Evolutionary conservation across 768 basidiomycete species (phyloP).

Genomic region (Lyophyllum decastes): DNA sequence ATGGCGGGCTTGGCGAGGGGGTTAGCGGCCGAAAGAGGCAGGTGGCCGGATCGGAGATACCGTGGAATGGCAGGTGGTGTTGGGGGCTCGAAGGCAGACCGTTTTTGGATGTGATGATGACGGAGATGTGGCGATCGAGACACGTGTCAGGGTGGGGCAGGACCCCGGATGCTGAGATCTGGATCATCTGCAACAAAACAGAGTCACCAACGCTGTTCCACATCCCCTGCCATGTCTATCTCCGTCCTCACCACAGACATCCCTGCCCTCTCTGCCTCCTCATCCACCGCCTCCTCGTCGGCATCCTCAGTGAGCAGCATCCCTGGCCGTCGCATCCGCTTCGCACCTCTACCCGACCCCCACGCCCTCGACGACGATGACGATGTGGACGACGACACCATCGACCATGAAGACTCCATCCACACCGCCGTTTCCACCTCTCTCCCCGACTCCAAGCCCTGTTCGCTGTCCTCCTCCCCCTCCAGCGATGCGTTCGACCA

Average conservation of each 20-base stretch:
- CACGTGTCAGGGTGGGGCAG: slow-evolving; percentile 12
- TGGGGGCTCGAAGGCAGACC: too few relatives aligned
- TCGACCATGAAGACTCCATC: slow-evolving; percentile 25
- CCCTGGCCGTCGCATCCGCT: slow-evolving; percentile 55
- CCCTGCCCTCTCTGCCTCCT: slow-evolving; percentile 12
- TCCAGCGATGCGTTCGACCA: slow-evolving; percentile 11
- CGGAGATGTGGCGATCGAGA: slow-evolving; percentile 12
- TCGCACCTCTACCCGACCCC: slow-evolving; percentile 85
- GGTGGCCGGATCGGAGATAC: slow-evolving; percentile 11
- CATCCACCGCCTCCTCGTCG: slow-evolving; percentile 18
- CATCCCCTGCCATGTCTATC: slow-evolving; percentile 6
- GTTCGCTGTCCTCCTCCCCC: slow-evolving; percentile 1
- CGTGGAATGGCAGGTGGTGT: not conserved
- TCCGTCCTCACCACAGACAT: not conserved
- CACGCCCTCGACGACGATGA: slow-evolving; percentile 46
- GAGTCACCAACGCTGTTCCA: not conserved
- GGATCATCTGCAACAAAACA: slow-evolving; percentile 10
- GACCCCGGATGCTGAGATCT: slow-evolving; percentile 20
- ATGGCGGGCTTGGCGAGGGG: not conserved
- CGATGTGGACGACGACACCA: slow-evolving; percentile 35
- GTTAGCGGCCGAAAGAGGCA: not conserved
- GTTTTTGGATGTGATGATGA: not conserved
- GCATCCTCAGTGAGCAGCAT: slow-evolving; percentile 3
- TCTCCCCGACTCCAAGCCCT: slow-evolving; percentile 7
- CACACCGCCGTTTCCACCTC: slow-evolving; percentile 2